Evolutionary conservation across 768 basidiomycete species (phyloP).

Genomic region (Pleurotus sapidus): DNA sequence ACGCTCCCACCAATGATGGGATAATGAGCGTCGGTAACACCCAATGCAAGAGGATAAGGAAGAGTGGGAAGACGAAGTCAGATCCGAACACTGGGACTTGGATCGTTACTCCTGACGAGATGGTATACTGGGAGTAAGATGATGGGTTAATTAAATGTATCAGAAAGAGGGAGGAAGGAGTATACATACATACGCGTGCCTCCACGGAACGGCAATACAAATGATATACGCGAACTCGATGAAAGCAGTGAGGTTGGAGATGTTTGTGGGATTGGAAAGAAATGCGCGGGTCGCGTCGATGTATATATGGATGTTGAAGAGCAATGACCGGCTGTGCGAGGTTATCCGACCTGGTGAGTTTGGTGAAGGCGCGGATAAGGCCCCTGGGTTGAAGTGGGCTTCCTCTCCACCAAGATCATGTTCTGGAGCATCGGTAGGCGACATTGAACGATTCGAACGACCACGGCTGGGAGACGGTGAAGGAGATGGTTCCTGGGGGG

Average conservation of each 20-base stretch:
- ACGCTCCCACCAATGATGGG: constrained; percentile 52
- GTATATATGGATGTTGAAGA: no score
- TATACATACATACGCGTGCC: constrained; percentile 34
- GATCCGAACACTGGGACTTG: constrained; percentile 24
- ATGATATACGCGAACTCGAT: constrained; percentile 56
- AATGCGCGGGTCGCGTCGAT: constrained; percentile 20
- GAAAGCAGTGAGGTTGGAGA: constrained; percentile 53
- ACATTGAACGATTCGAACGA: no score
- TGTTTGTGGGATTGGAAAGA: constrained; percentile 63
- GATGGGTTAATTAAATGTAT: background rate
- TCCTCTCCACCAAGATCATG: no score
- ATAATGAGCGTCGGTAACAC: constrained; percentile 56
- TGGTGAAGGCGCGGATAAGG: no score
- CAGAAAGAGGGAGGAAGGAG: background rate
- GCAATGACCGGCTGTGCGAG: no score
- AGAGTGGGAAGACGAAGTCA: constrained; percentile 56
- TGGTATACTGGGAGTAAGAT: background rate
- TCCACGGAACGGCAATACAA: constrained; percentile 52
- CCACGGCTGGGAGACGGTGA: constrained; percentile 19
- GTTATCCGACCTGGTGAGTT: no score
- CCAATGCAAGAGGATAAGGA: constrained; percentile 60
- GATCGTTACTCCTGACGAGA: constrained; percentile 19
- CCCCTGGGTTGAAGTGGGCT: no score
- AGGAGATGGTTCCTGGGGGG: constrained; percentile 30
- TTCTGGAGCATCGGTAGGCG: no score